phyloP scores from a whole-genome alignment of 2,329 filamentous ascomycete genomes.

The Chaetoscypha palmicola region DNA sequence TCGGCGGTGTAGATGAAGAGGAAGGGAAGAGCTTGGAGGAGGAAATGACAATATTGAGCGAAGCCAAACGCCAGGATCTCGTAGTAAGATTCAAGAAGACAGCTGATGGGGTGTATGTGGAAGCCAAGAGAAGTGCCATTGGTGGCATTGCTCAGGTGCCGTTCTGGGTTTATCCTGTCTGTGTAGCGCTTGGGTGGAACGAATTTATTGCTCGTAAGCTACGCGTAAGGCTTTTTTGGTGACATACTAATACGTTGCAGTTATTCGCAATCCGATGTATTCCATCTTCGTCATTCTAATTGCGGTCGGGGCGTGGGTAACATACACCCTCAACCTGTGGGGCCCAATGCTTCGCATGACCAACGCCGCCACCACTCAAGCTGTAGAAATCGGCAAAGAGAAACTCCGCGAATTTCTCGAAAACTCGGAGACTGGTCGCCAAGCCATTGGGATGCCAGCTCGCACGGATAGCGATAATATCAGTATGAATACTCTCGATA shows the following conservation, averaged over 20 bases:
- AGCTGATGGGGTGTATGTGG: conserved; percentile 93
- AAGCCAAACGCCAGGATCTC: conserved; percentile 84
- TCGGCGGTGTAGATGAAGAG: conserved; percentile 90
- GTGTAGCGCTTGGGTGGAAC: conserved; percentile 96
- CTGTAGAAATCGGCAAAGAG: conserved; percentile 85
- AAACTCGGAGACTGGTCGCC: conserved; percentile 74
- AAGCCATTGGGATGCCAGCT: conserved; percentile 71
- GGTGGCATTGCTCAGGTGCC: conserved; percentile 92
- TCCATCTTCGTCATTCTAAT: conserved; percentile 81
- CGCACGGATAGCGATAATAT: conserved; percentile 42
- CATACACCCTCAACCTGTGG: conserved; percentile 89
- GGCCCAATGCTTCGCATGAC: conserved; percentile 94
- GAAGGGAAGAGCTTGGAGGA: conserved; percentile 92
- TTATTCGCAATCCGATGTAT: conserved; percentile 87
- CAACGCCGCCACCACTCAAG: conserved; percentile 81
- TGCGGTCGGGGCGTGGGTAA: conserved; percentile 73
- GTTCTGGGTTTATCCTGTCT: conserved; percentile 84
- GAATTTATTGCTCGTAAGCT: conserved; percentile 85
- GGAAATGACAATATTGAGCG: conserved; percentile 90
- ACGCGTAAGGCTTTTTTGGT: conserved; percentile 2
- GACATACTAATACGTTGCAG: conserved; percentile 39
- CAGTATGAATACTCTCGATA: conserved; percentile 54
- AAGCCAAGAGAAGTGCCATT: conserved; percentile 94
- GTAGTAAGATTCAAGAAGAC: conserved; percentile 97
- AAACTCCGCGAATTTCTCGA: conserved; percentile 84